Conservation (phyloP, 2,329 filamentous ascomycete species). For the Colletotrichum aenigma region DNA sequence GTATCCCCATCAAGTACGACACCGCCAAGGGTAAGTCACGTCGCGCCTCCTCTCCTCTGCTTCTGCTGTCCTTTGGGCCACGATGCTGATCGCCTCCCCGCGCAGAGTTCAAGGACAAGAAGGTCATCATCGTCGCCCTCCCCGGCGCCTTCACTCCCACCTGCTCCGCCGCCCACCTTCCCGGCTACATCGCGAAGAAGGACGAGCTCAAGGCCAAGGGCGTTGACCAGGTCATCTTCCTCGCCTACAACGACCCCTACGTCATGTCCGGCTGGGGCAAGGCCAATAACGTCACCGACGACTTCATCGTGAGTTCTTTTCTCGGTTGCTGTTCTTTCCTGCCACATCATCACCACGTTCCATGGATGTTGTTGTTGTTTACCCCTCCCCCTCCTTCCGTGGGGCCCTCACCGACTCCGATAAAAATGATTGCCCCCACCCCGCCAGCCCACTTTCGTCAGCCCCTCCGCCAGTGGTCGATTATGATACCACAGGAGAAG, state of each 20-base stretch:
- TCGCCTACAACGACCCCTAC: conserved; percentile 84
- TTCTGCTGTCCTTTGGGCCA: background rate
- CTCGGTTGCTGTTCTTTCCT: background rate
- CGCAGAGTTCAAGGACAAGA: conserved; percentile 61
- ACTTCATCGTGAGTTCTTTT: conserved; percentile 57
- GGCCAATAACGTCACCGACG: conserved; percentile 78
- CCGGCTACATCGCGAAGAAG: conserved; percentile 77
- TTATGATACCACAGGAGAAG: background rate
- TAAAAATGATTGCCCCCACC: background rate
- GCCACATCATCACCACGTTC: background rate
- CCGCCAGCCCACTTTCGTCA: conserved; percentile 8
- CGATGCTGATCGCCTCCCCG: background rate
- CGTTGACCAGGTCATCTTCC: conserved; percentile 80
- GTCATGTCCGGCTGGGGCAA: conserved; percentile 93
- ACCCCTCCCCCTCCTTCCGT: conserved; percentile 10
- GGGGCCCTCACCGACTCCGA: conserved; percentile 16
- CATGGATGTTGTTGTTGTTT: background rate
- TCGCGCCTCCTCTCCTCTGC: background rate
- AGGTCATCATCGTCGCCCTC: conserved; percentile 60
- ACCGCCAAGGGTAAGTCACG: conserved; percentile 69
- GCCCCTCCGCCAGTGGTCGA: background rate
- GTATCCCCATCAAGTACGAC: conserved; percentile 77
- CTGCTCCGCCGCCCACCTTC: conserved; percentile 82
- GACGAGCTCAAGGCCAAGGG: conserved; percentile 77
- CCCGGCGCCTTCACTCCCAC: conserved; percentile 84